Percentiles rank a stretch among this genome's conserved stretches.
These are phyloP conservation scores for Pseudocercospora cruenta DNA, from an alignment of 2,329 filamentous ascomycete species.

Conservation along the genomic window DNA sequence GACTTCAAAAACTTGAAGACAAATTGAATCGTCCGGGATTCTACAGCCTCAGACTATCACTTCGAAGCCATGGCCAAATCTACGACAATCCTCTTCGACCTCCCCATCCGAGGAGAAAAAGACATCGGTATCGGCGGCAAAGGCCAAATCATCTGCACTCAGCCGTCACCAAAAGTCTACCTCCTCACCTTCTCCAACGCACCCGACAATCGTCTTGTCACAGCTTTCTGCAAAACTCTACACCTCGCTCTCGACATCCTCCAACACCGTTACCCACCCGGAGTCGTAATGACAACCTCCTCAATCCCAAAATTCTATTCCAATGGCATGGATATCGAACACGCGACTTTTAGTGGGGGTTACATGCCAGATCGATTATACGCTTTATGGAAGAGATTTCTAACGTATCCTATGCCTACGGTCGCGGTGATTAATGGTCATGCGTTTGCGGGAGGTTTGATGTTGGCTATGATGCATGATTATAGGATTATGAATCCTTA, in stretches of 20 bases:
- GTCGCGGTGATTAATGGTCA: constrained; percentile 79
- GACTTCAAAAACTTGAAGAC: too few relatives aligned
- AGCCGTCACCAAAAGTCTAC: constrained; percentile 66
- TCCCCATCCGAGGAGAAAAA: constrained; percentile 32
- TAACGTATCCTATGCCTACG: constrained; percentile 80
- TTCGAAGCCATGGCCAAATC: background rate
- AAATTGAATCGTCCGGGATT: background rate
- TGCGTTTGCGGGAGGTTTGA: constrained; percentile 79
- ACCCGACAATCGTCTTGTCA: constrained; percentile 76
- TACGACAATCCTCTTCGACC: constrained; percentile 31
- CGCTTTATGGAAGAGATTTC: constrained; percentile 65
- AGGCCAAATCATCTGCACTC: constrained; percentile 63
- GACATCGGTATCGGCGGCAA: constrained; percentile 42
- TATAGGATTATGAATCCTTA: constrained; percentile 75
- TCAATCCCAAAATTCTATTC: constrained; percentile 78
- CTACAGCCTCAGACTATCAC: too few relatives aligned
- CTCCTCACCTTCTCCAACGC: constrained; percentile 72
- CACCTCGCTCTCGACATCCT: constrained; percentile 74
- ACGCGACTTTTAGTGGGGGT: constrained; percentile 60
- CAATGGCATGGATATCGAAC: constrained; percentile 77
- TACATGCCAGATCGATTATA: constrained; percentile 68
- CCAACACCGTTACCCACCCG: constrained; percentile 68
- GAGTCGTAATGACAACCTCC: constrained; percentile 77
- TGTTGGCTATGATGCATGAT: constrained; percentile 80
- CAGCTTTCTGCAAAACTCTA: constrained; percentile 68